Percentiles rank a stretch among this genome's conserved stretches.
Evolutionary conservation across 1,139 yeast genomes (phyloP).

Genomic region (Meyerozyma sp.): DNA sequence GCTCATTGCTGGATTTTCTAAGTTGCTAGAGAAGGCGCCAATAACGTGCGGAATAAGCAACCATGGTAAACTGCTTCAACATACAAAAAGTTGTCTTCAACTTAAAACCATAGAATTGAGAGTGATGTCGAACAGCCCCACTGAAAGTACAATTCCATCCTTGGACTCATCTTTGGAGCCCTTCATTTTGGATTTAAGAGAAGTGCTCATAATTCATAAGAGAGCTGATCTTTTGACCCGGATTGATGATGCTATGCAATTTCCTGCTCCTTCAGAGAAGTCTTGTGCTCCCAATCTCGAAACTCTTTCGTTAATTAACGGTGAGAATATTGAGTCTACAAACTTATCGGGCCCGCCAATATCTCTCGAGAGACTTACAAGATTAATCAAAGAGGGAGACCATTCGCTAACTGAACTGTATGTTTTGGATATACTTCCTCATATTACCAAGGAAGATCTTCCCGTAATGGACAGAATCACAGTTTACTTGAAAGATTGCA

Average conservation of each 20-base stretch:
- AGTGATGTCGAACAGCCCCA: neutral
- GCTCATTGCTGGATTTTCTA: neutral
- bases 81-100: neutral
- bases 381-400: neutral
- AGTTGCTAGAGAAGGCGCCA: neutral
- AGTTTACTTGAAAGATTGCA: neutral
- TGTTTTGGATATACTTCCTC: neutral
- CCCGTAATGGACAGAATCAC: neutral
- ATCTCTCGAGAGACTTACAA: neutral
- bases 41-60: too few species aligned
- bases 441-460: neutral
- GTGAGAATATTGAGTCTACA: neutral
- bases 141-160: neutral
- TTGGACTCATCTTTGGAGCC: neutral
- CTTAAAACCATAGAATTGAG: neutral
- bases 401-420: neutral
- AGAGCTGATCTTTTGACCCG: neutral
- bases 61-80: neutral
- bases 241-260: neutral
- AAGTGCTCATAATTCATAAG: neutral
- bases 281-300: neutral
- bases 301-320: neutral
- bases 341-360: neutral
- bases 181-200: neutral
- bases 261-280: neutral